Evolutionary conservation across 495 filamentous ascomycete genomes (phyloP).

Genomic region (Talaromyces ruber): DNA sequence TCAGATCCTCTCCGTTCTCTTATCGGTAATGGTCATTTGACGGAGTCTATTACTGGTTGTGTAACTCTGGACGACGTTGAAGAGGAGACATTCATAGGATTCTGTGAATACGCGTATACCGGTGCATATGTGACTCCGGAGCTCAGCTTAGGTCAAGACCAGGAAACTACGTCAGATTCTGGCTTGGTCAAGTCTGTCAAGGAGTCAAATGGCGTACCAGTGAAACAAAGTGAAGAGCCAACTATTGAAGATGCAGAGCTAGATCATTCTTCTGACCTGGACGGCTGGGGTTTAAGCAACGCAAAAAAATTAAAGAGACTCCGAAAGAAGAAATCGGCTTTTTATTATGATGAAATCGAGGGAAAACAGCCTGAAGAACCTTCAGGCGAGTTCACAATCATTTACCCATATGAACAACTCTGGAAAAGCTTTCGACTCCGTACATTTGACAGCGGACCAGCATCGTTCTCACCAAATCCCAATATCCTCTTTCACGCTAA

Average conservation of each 20-base stretch:
- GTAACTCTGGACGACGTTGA: conserved; percentile 10
- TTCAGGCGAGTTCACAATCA: neutral
- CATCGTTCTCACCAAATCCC: neutral
- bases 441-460: conserved; percentile 1
- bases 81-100: conserved; percentile 10
- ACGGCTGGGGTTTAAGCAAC: neutral
- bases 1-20: conserved; percentile 4
- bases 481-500: conserved; percentile 7
- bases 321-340: neutral
- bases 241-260: neutral
- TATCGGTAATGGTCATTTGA: conserved; percentile 10
- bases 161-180: neutral
- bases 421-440: conserved; percentile 1
- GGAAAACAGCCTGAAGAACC: neutral
- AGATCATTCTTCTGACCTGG: neutral
- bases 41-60: conserved; percentile 6
- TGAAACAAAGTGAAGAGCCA: conserved; percentile 4
- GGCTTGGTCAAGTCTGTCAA: neutral
- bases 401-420: conserved; percentile 6
- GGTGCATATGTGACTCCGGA: conserved; percentile 11
- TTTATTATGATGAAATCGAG: no score
- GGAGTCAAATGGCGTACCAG: neutral
- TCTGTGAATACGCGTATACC: conserved; percentile 15
- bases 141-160: neutral
- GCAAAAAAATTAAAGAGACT: neutral